phyloP scores from a whole-genome alignment of 2,329 filamentous ascomycete genomes.

The Aspergillus eucalypticola region DNA sequence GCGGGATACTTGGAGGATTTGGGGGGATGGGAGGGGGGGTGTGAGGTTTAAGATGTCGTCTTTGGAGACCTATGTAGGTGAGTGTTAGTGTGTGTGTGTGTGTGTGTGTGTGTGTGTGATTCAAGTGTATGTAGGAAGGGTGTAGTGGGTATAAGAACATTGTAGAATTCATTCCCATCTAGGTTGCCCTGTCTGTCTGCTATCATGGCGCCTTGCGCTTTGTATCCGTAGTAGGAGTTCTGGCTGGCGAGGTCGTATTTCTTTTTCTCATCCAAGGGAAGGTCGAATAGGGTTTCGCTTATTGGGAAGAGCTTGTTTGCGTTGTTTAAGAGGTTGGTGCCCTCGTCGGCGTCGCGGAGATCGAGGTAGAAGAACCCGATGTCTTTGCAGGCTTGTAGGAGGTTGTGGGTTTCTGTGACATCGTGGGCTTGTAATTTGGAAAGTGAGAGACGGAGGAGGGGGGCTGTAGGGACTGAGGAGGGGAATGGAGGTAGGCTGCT shows the following conservation, averaged over 20 bases:
- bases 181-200: slow-evolving; percentile 52
- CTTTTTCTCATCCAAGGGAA: slow-evolving; percentile 54
- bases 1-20: slow-evolving; percentile 41
- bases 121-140: background rate
- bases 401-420: slow-evolving; percentile 33
- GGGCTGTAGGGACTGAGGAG: slow-evolving; percentile 44
- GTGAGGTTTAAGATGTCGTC: slow-evolving; percentile 51
- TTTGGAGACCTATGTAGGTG: slow-evolving; percentile 47
- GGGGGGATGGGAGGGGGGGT: slow-evolving; percentile 44
- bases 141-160: slow-evolving; percentile 36
- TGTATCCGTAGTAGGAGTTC: slow-evolving; percentile 57
- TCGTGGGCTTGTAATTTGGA: slow-evolving; percentile 41
- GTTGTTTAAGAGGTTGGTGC: slow-evolving; percentile 44
- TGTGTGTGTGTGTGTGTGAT: no score
- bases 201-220: slow-evolving; percentile 49
- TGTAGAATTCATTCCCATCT: slow-evolving; percentile 58
- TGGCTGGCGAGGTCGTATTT: slow-evolving; percentile 55
- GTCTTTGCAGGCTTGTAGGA: slow-evolving; percentile 46
- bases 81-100: background rate
- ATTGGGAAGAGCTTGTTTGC: slow-evolving; percentile 51
- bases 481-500: slow-evolving; percentile 43
- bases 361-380: slow-evolving; percentile 62
- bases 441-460: slow-evolving; percentile 46
- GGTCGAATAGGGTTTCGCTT: slow-evolving; percentile 49
- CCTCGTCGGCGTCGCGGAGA: slow-evolving; percentile 40